Percentiles rank a stretch among this genome's conserved stretches.
Evolutionary conservation across 2,329 filamentous ascomycete species (phyloP).

Genomic region (Botrytis tulipae): DNA sequence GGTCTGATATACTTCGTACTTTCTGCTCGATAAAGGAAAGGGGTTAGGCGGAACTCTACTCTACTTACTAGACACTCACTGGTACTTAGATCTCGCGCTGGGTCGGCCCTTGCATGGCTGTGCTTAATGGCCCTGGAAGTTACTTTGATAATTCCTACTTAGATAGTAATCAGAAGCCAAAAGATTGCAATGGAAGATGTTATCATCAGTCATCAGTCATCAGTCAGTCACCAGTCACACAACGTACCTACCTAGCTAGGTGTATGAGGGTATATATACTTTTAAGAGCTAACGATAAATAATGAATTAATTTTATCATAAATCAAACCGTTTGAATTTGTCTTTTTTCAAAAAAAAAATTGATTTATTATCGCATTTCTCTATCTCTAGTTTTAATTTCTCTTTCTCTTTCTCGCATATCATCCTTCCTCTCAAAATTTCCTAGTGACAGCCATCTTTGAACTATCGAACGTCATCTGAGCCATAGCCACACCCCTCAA

Average conservation of each 20-base stretch:
- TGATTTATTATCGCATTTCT: not conserved
- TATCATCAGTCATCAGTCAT: no score
- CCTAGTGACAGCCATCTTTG: not conserved
- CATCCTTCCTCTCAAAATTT: not conserved
- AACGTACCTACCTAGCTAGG: not conserved
- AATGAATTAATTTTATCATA: not conserved
- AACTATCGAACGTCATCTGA: constrained; percentile 17
- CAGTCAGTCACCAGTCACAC: not conserved
- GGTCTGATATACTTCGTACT: not conserved
- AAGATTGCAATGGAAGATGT: not conserved
- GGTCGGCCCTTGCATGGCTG: not conserved
- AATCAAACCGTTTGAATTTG: not conserved
- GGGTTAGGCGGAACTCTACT: not conserved
- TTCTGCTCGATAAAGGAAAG: not conserved
- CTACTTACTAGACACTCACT: not conserved
- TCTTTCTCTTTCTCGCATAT: not conserved
- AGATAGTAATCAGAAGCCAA: not conserved
- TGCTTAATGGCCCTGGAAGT: not conserved
- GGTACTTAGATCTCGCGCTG: not conserved
- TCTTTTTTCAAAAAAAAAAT: no score
- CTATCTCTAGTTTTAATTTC: not conserved
- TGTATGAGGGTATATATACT: not conserved
- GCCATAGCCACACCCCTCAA: constrained; percentile 1
- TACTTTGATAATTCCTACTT: not conserved
- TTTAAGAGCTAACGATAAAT: not conserved